Evolutionary conservation across 1,284 basidiomycete genomes (phyloP).

Genomic region (Cerrena zonata): DNA sequence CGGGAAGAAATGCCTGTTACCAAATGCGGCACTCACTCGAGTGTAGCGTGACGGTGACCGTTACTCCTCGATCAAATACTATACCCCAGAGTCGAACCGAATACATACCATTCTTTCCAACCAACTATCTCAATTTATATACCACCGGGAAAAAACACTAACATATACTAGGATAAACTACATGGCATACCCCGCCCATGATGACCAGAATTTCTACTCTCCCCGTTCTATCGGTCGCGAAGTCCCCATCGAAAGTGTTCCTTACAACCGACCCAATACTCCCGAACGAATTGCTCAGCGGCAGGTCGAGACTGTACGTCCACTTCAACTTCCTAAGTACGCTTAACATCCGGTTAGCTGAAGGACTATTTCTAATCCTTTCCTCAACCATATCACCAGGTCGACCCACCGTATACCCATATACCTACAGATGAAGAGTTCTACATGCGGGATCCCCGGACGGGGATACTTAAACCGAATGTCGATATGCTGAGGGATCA

Average conservation of each 20-base stretch:
- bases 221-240: background rate
- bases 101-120: no score
- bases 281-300: slow-evolving; percentile 17
- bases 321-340: background rate
- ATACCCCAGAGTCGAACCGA: no score
- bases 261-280: slow-evolving; percentile 10
- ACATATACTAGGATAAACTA: no score
- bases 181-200: background rate
- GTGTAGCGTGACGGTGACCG: no score
- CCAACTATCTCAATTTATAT: no score
- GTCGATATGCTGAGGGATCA: slow-evolving; percentile 86
- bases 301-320: slow-evolving; percentile 22
- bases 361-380: background rate
- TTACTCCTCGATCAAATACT: no score
- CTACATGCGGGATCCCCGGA: slow-evolving; percentile 24
- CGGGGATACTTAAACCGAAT: slow-evolving; percentile 60
- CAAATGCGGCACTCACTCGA: no score
- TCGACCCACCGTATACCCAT: slow-evolving; percentile 28
- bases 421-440: slow-evolving; percentile 33
- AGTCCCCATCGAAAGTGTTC: background rate
- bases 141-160: no score
- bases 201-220: background rate
- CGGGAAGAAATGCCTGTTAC: no score
- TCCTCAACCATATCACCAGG: slow-evolving; percentile 18
- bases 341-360: background rate